Base-by-base conservation (phyloP, 495 filamentous ascomycete genomes). In the Pseudomonodictys pantanalensis region DNA sequence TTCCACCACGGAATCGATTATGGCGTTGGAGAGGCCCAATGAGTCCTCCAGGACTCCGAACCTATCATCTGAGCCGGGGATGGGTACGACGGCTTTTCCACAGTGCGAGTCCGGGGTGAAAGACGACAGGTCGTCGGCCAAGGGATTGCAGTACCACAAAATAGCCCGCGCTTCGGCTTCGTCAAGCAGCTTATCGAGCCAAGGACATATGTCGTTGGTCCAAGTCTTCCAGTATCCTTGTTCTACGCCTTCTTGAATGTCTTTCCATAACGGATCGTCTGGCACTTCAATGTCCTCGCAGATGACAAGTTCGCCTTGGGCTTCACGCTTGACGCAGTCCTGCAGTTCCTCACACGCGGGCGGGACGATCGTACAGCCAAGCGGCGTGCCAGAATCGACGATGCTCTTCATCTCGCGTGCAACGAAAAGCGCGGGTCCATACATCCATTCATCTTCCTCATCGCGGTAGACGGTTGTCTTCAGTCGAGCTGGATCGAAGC, bases 391-490 rank as follows among this genome's bases (percentile, higher is more conserved):
- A 10, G 29, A 5, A 44, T 44, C 18, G 41, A 44, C 10, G 11
- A 11, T 9, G 9, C 9, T 18, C 18, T 44, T 44, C 41, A 18
- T 44, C 18, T 44, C 7, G 8, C 18, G 8, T 10, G 41, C 41
- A 20, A 44, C 18, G 9, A 10, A 44, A 20, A 20, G 18, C 7
- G 41, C 41, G 18, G 41, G 41, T 10, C 22, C 18, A 7, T 20
- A 44, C 7, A 44, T 9, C 41, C 41, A 44, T 9, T 9, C 41
- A 7, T 10, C 18, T 18, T 23, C 6, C 18, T 52, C 49, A 7
- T 52, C 49, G 29, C 49, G 49, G 18, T 38, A 12, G 8, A 52
- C 49, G 7, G 49, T 38, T 8, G 49, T 52, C 15, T 52, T 39
- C 1, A 32, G 20, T 18, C 32, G 35, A 1, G 29, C 12, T 17